Evolutionary conservation across 2,329 filamentous ascomycete genomes (phyloP), one percentile per base, ranked within the genome.

Genomic region (Epichloe gansuensis): DNA sequence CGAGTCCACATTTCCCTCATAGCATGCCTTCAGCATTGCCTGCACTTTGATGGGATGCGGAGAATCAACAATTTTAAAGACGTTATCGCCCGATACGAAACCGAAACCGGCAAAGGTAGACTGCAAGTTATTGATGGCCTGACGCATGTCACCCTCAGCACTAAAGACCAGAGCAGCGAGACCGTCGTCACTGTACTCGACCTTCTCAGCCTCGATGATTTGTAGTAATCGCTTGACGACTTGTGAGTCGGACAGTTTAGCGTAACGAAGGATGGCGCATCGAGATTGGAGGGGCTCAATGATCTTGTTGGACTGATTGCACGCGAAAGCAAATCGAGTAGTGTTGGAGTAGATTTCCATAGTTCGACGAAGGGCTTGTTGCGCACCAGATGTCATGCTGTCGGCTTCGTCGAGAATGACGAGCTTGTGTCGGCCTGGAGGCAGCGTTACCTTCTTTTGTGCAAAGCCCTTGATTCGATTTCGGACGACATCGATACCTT

Each of bases 271-370:
- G 64, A 98, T 97, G 21, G 93, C 93, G 66, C 93, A 98, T 61
- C 93, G 82, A 17, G 90, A 96, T 68, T 98, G 93, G 49, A 98
- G 76, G n/a, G 93, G 93, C 69, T 98, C 93, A 68, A 98, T 98
- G 65, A 98, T 97, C 72, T 97, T 98, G 74, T 97, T 98, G 56
- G 87, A 93, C 73, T 95, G 89, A 68, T 98, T 98, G 75, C 93
- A 98, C 2, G 93, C 93, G 63, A 98, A 98, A 0, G 93, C 93
- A 64, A 98, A 98, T 53, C 93, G 81, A 2, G 93, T 98, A 2
- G 93, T 98, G 56, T 89, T 85, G 42, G 89, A 94, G 73, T 97
- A 97, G 49, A 97, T 98, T 68, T 98, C 93, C 93, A 98, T 98
- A 0, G 93, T 98, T 56, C 93, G 78, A 59, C 93, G 81, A 38